Percentiles rank a stretch among this genome's conserved stretches.
phyloP scores from a whole-genome alignment of 2,329 filamentous ascomycete genomes.

The Paraconiothyrium sp. region DNA sequence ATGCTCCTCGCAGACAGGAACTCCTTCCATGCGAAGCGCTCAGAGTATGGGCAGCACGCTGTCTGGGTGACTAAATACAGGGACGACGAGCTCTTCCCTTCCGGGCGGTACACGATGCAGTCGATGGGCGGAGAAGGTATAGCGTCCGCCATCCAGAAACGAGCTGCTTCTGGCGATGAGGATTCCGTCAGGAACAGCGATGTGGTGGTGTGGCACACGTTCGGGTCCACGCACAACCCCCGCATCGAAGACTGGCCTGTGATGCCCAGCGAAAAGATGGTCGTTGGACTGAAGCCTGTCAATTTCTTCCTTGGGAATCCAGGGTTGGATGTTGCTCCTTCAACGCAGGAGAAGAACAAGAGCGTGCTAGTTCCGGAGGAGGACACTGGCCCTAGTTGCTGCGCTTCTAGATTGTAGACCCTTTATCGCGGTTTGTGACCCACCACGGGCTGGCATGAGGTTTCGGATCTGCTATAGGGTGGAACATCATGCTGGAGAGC shows the following conservation, averaged over 20 bases:
- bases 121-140: constrained; percentile 38
- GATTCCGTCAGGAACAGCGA: constrained; percentile 29
- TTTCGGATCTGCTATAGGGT: too few relatives aligned
- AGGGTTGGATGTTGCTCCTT: constrained; percentile 32
- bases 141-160: constrained; percentile 27
- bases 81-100: constrained; percentile 37
- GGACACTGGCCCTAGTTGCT: not conserved
- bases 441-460: too few relatives aligned
- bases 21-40: constrained; percentile 34
- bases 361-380: constrained; percentile 28
- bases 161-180: not conserved
- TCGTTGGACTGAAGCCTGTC: constrained; percentile 32
- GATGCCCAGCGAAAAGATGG: constrained; percentile 43
- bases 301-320: constrained; percentile 40
- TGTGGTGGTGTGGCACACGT: constrained; percentile 43
- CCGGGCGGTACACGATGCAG: constrained; percentile 38
- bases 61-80: constrained; percentile 39
- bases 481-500: too few relatives aligned
- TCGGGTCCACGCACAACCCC: constrained; percentile 42
- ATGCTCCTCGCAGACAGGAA: constrained; percentile 34
- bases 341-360: constrained; percentile 31
- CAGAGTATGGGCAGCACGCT: constrained; percentile 35
- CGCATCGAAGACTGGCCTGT: constrained; percentile 43
- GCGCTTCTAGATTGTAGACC: not conserved
- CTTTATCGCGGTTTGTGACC: too few relatives aligned